Evolutionary conservation across 192 early-diverging fungal genomes (phyloP), one percentile per base, ranked within the genome.

Genomic region (Linnemannia elongata): DNA sequence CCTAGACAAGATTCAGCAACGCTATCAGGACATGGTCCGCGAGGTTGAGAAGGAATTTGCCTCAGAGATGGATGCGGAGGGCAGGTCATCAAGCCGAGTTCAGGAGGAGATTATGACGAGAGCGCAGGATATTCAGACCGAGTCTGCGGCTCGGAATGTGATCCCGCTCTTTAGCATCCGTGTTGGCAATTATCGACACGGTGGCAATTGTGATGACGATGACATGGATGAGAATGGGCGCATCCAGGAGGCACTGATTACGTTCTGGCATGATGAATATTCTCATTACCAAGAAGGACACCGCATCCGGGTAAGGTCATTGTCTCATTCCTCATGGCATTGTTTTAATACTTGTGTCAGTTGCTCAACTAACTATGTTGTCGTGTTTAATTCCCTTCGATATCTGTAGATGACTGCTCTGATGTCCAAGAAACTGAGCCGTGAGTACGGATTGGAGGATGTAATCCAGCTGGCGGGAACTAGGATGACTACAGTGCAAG

Each of bases 41-140:
- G 70, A 81, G 7, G 80, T 87, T 10, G 79, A 87, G 44, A 73
- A 49, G 60, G 82, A 79, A 18, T 86, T 88, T 77, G 79, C 89
- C 72, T 77, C 80, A 27, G 79, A 74, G 27, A 68, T 41, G 18
- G 47, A 41, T 24, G 27, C 18, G 0, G 71, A 71, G 68, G 80
- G 47, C 20, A 3, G 24, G 1, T n/a, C 69, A 41, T 27, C 39
- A 20, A 15, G 3, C 6, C 38, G 42, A 27, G 22, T 81, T 9
- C 78, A 77, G 33, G 79, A 74, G 24, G 72, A 81, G 45, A 52
- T 86, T 35, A 66, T 57, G 39, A 22, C 1, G 6, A 80, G 84
- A 36, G 78, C 76, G 1, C 44, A 24, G 0, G 79, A 81, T 18
- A 30, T 87, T 72, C 69, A 74, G 47, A 20, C 44, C 4, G 33